Conservation (phyloP, 2,329 filamentous ascomycete species). For the Penicillium sp. region DNA sequence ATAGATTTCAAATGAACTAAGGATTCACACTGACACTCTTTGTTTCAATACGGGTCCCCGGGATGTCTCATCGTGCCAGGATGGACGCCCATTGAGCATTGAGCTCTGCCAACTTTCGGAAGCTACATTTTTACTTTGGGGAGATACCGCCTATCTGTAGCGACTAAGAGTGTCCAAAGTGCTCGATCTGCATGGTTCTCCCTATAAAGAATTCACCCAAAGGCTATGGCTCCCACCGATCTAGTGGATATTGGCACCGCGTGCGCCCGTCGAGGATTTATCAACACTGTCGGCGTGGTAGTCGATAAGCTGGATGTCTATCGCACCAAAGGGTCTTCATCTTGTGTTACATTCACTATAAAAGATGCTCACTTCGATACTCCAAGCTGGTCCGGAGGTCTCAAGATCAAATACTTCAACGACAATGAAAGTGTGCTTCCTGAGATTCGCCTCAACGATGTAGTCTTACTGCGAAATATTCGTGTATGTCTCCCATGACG, state of each 20-base stretch:
- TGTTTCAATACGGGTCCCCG: neutral
- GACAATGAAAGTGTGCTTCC: constrained; percentile 45
- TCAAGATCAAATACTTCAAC: constrained; percentile 62
- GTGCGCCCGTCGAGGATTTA: constrained; percentile 34
- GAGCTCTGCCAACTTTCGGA: neutral
- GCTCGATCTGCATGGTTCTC: neutral
- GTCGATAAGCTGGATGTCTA: constrained; percentile 61
- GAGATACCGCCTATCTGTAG: neutral
- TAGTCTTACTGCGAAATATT: constrained; percentile 61
- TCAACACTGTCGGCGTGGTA: constrained; percentile 69
- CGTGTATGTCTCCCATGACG: constrained; percentile 46
- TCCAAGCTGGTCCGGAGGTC: constrained; percentile 37
- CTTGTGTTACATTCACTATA: constrained; percentile 60
- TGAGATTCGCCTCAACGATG: constrained; percentile 54
- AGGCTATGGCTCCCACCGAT: constrained; percentile 23
- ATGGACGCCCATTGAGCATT: constrained; percentile 9
- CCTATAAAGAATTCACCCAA: neutral
- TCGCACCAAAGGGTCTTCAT: constrained; percentile 55
- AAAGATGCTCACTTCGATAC: constrained; percentile 56
- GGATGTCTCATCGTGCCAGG: neutral
- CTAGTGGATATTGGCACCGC: constrained; percentile 51
- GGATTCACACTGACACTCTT: neutral
- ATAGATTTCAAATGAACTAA: neutral
- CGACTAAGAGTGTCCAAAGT: neutral
- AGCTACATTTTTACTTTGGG: neutral